A percentile compares a stretch with the other conserved stretches of the same genome.
These are phyloP conservation scores for Tremella yokohamensis DNA, from an alignment of 768 basidiomycete genomes.

Conservation along the genomic window DNA sequence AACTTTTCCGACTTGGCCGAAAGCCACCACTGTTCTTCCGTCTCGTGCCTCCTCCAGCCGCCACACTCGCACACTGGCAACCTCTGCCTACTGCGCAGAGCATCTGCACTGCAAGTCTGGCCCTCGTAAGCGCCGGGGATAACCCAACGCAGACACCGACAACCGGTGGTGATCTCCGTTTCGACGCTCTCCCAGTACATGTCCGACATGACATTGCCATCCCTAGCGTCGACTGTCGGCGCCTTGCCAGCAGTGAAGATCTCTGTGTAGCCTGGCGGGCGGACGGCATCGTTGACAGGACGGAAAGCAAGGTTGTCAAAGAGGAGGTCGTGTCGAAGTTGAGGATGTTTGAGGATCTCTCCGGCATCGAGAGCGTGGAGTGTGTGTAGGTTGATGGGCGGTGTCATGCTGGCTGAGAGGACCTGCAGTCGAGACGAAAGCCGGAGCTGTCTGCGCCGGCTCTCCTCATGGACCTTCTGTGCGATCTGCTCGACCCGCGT, in stretches of 20 bases:
- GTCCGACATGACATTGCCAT: conserved; percentile 59
- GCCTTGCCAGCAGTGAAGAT: conserved; percentile 37
- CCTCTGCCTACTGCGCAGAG: conserved; percentile 10
- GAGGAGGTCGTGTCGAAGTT: conserved; percentile 85
- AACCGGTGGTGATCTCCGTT: conserved; percentile 72
- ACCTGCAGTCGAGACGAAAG: conserved; percentile 6
- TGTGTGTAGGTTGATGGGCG: conserved; percentile 77
- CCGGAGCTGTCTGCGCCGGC: conserved; percentile 1
- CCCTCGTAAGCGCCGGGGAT: conserved; percentile 7
- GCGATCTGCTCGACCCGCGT: neutral
- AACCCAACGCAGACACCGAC: conserved; percentile 53
- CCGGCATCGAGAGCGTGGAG: conserved; percentile 80
- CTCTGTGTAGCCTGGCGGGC: conserved; percentile 18
- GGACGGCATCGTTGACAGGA: conserved; percentile 42
- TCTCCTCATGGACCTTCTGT: neutral
- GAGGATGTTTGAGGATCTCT: conserved; percentile 80
- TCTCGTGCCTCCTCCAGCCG: conserved; percentile 28
- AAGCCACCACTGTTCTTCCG: conserved; percentile 32
- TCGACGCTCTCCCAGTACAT: conserved; percentile 80
- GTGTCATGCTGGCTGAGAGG: conserved; percentile 51
- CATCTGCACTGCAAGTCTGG: neutral
- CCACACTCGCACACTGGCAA: conserved; percentile 32
- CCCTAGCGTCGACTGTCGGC: conserved; percentile 14
- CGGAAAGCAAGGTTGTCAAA: conserved; percentile 61
- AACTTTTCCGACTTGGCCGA: conserved; percentile 16